Percentiles rank a stretch among this genome's conserved stretches.
Conservation (phyloP, 495 filamentous ascomycete species). For the Talaromyces adpressus region DNA sequence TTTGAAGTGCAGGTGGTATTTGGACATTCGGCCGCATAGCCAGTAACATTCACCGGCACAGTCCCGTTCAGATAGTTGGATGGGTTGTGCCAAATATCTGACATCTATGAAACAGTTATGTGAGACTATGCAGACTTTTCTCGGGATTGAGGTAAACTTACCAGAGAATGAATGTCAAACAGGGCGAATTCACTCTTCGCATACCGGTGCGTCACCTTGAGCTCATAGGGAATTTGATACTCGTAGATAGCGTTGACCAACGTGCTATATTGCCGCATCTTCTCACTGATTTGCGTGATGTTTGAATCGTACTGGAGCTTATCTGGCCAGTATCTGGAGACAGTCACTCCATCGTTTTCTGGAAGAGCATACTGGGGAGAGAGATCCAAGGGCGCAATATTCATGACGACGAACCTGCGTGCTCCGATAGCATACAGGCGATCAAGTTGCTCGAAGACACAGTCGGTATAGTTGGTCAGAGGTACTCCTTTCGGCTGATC, state of each 20-base stretch:
- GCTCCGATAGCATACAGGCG: background rate
- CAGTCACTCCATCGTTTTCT: background rate
- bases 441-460: constrained; percentile 1
- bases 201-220: background rate
- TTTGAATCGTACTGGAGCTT: background rate
- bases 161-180: background rate
- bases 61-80: constrained; percentile 47
- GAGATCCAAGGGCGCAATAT: background rate
- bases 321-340: background rate
- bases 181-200: background rate
- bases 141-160: background rate
- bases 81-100: constrained; percentile 55
- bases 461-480: background rate
- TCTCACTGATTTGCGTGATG: background rate
- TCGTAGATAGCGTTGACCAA: background rate
- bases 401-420: background rate
- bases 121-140: background rate
- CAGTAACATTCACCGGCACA: constrained; percentile 50
- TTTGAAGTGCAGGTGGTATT: constrained; percentile 35
- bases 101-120: constrained; percentile 26
- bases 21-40: constrained; percentile 20
- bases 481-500: background rate
- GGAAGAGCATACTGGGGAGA: background rate
- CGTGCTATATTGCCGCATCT: background rate
- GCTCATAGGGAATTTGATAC: background rate